Evolutionary conservation across 2,329 filamentous ascomycete genomes (phyloP).

Genomic region (Colletotrichum destructivum): DNA sequence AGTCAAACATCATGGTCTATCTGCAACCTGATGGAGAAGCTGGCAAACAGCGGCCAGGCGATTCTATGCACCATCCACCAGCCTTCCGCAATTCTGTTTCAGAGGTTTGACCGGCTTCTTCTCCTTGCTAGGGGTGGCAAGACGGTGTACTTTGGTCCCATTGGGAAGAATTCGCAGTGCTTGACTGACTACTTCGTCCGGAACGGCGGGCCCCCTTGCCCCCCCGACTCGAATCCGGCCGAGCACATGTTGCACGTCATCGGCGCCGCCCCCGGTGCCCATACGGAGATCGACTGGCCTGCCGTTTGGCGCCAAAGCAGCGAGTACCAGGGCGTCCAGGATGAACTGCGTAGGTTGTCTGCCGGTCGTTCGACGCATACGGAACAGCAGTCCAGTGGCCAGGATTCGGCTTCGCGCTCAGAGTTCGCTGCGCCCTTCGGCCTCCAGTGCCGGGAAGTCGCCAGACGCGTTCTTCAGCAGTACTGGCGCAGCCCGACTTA

Average conservation of each 20-base stretch:
- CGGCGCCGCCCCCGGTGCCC: constrained; percentile 58
- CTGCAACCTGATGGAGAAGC: constrained; percentile 77
- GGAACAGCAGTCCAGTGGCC: neutral
- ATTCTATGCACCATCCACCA: constrained; percentile 49
- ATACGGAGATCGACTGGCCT: constrained; percentile 64
- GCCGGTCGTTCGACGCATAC: no score
- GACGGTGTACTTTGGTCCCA: constrained; percentile 68
- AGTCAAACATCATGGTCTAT: constrained; percentile 84
- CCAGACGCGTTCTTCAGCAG: constrained; percentile 78
- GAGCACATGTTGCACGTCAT: constrained; percentile 60
- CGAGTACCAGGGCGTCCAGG: constrained; percentile 50
- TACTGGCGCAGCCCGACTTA: constrained; percentile 85
- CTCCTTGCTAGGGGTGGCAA: constrained; percentile 45
- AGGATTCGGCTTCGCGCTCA: neutral
- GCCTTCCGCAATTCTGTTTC: constrained; percentile 37
- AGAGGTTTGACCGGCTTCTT: constrained; percentile 37
- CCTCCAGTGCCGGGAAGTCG: constrained; percentile 72
- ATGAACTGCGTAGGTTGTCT: constrained; percentile 14
- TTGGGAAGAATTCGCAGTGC: constrained; percentile 63
- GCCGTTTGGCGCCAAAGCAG: constrained; percentile 59
- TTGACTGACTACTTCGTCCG: constrained; percentile 67
- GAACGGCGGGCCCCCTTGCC: constrained; percentile 63
- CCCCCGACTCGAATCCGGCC: constrained; percentile 64
- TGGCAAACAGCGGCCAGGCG: constrained; percentile 65
- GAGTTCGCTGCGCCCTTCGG: constrained; percentile 76